Evolutionary conservation across 2,329 filamentous ascomycete species (phyloP).

Genomic region (Aspergillus ibericus): DNA sequence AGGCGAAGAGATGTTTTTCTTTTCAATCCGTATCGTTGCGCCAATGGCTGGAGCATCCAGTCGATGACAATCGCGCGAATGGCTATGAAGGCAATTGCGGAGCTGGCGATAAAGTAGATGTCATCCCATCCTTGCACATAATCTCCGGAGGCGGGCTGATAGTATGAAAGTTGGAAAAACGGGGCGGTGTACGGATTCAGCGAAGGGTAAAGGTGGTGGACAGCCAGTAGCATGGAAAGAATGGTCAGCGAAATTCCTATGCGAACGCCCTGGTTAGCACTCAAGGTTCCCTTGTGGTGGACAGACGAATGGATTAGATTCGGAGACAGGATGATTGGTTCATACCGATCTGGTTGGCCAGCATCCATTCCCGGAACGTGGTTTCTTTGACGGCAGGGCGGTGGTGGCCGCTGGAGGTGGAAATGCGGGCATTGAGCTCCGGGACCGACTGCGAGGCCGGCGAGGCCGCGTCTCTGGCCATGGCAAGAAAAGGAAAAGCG

Average conservation of each 20-base stretch:
- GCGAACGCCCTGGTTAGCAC: conserved; percentile 2
- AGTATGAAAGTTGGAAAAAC: conserved; percentile 85
- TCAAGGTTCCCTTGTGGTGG: not conserved
- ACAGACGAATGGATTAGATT: not conserved
- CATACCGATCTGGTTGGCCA: conserved; percentile 79
- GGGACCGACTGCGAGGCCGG: conserved; percentile 30
- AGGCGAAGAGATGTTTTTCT: conserved; percentile 81
- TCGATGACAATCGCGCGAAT: conserved; percentile 83
- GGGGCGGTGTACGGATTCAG: conserved; percentile 77
- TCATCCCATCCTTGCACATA: conserved; percentile 82
- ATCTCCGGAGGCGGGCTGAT: conserved; percentile 64
- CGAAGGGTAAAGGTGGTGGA: conserved; percentile 79
- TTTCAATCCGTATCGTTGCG: conserved; percentile 68
- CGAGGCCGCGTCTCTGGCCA: conserved; percentile 36
- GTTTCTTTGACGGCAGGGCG: conserved; percentile 36
- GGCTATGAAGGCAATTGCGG: conserved; percentile 81
- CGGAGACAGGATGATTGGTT: conserved; percentile 12
- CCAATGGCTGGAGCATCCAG: conserved; percentile 78
- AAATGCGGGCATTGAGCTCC: conserved; percentile 45
- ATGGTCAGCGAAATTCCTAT: conserved; percentile 82
- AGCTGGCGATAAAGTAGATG: conserved; percentile 71
- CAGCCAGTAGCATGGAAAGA: conserved; percentile 76
- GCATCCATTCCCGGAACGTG: conserved; percentile 60
- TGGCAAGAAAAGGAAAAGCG: conserved; percentile 19
- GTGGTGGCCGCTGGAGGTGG: conserved; percentile 29